These are phyloP conservation scores for Emiliania huxleyi DNA, from an alignment of 78 protist genomes.

Conservation along the genomic window DNA sequence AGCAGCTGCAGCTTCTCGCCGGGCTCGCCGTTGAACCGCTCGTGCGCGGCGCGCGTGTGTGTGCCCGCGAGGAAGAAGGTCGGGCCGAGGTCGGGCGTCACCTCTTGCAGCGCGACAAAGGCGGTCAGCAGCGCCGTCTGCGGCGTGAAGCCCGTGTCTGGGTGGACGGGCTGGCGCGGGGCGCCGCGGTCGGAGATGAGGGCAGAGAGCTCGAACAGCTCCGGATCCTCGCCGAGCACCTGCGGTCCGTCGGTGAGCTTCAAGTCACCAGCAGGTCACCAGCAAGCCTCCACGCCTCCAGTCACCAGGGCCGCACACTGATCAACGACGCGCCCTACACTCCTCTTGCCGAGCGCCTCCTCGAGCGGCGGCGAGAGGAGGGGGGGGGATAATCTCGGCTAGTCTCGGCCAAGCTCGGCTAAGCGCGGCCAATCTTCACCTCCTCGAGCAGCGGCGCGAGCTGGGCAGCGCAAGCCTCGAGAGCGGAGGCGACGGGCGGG, in stretches of 20 bases:
- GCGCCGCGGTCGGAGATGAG: background rate
- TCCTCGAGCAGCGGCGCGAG: background rate
- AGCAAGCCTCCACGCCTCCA: too few relatives aligned
- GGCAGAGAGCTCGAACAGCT: constrained; percentile 8
- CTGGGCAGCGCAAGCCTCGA: background rate
- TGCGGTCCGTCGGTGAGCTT: too few relatives aligned
- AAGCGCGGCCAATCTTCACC: too few relatives aligned
- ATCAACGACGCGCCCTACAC: too few relatives aligned
- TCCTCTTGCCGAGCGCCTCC: too few relatives aligned
- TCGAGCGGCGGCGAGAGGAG: too few relatives aligned
- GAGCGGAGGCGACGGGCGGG: background rate
- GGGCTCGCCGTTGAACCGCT: background rate
- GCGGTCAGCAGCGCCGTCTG: background rate
- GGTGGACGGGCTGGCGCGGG: constrained; percentile 5
- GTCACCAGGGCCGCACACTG: too few relatives aligned
- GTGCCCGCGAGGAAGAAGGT: background rate
- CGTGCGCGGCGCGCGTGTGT: background rate
- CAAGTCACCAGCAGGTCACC: too few relatives aligned
- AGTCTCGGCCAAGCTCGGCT: too few relatives aligned
- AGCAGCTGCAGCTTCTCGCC: background rate
- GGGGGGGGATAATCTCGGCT: too few relatives aligned
- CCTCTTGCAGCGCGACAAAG: background rate
- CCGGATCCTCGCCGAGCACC: background rate
- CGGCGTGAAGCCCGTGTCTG: background rate
- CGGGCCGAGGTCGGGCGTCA: background rate